Evolutionary conservation across 192 early-diverging fungal genomes (phyloP).

Genomic region (Paraglomus occultum): DNA sequence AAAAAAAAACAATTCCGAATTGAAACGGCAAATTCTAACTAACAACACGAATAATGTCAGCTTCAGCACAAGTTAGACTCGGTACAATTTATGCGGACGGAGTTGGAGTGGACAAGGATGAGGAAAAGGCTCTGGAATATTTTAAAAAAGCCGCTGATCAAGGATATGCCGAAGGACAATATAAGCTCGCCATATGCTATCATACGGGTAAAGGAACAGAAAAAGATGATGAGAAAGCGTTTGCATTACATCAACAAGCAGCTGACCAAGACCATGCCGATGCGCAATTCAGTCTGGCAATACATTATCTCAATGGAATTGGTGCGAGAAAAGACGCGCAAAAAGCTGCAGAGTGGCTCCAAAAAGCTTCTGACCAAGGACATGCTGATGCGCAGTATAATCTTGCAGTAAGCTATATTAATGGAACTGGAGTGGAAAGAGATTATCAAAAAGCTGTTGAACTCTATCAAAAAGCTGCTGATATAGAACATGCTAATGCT

Average conservation of each 20-base stretch:
- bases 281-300: conserved; percentile 78
- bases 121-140: conserved; percentile 12
- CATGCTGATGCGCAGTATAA: conserved; percentile 35
- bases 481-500: neutral
- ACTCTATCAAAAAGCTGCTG: conserved; percentile 32
- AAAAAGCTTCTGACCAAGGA: conserved; percentile 37
- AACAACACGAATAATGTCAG: too few species aligned
- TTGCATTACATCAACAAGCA: conserved; percentile 58
- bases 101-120: conserved; percentile 13
- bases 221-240: conserved; percentile 63
- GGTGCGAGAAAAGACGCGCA: conserved; percentile 28
- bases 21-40: too few species aligned
- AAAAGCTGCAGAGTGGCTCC: conserved; percentile 41
- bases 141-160: conserved; percentile 10
- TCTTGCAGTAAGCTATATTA: conserved; percentile 36
- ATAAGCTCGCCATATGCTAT: conserved; percentile 77
- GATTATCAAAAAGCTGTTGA: conserved; percentile 11
- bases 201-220: conserved; percentile 70
- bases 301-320: conserved; percentile 37
- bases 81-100: conserved; percentile 18
- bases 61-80: too few species aligned
- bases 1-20: too few species aligned
- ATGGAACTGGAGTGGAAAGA: conserved; percentile 33
- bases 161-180: conserved; percentile 37
- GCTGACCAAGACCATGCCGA: conserved; percentile 62